Evolutionary conservation across 140 eudicot genomes (phyloP), one percentile per base, ranked within the genome.

Genomic region (Flaveria floridana): DNA sequence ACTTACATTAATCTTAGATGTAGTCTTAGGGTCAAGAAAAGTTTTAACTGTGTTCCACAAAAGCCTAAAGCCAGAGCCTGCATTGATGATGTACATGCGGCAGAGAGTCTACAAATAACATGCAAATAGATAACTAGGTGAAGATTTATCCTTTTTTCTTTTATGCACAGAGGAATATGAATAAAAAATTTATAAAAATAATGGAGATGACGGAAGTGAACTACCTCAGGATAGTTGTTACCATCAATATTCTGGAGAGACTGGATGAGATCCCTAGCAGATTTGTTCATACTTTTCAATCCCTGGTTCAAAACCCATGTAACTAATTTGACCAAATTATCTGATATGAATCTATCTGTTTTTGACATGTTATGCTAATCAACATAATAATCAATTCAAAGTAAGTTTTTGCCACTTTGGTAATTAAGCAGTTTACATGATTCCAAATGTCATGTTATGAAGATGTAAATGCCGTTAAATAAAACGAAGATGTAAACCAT

Each of bases 1-100:
- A 58, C 87, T 88, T 82, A 94, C 99, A 77, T 94, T 89, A 75
- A 94, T 94, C 83, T 94, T 94, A 74, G 95, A 86, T 21, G 97
- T 90, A 83, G 99, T 94, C 86, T 90, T 94, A 34, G 99, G 97
- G 79, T 94, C 99, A 81, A 94, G 99, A 83, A 94, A 94, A 68
- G 96, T 85, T 80, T 94, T 94, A 62, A 94, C 90, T 14, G 97
- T 90, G 89, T 82, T 90, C 99, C 99, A 94, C 65, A 94, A 85
- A 67, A 94, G 94, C 91, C 99, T 88, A 68, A 94, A 94, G 71
- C 99, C 99, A 62, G 96, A 90, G 16, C 99, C 99, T 46, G 99
- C 99, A 62, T 94, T 94, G 87, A 94, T 90, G 64, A 94, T 94
- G 88, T 86, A 94, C 99, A 94, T 94, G 77, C 97, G 92, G 82